Evolutionary conservation across 352 stramenopile genomes (phyloP).

Genomic region (Phytophthora pini): DNA sequence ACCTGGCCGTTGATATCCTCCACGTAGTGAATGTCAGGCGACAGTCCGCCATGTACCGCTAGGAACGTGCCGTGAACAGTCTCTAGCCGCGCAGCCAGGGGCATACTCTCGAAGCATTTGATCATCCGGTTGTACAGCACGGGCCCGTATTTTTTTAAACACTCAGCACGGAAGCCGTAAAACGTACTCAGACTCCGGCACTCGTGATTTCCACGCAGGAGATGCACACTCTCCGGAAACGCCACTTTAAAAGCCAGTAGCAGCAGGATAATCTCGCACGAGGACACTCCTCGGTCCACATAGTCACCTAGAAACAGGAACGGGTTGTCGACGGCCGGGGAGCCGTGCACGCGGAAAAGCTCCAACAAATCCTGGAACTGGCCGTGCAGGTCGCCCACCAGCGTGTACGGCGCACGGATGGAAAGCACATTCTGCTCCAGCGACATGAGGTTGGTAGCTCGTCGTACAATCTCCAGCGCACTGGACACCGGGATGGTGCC

Average conservation of each 20-base stretch:
- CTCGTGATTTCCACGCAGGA: conserved; percentile 99
- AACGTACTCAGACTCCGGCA: conserved; percentile 99
- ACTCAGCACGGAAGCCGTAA: conserved; percentile 99
- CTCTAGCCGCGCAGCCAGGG: conserved; percentile 66
- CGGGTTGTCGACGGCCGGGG: conserved; percentile 82
- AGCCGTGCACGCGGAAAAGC: conserved; percentile 66
- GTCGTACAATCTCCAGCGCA: conserved; percentile 66
- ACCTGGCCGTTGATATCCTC: conserved; percentile 81
- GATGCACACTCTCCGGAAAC: conserved; percentile 98
- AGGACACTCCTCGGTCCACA: conserved; percentile 94
- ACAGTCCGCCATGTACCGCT: conserved; percentile 78
- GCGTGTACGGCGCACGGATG: conserved; percentile 56
- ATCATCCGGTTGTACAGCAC: conserved; percentile 83
- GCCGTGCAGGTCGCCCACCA: conserved; percentile 94
- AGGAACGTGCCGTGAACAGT: conserved; percentile 71
- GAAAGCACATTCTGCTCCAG: conserved; percentile 66
- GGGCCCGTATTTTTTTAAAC: conserved; percentile 81
- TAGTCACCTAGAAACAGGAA: conserved; percentile 98
- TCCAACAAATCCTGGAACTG: conserved; percentile 99
- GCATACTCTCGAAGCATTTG: conserved; percentile 88
- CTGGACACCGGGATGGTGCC: conserved; percentile 51
- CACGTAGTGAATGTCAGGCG: conserved; percentile 68
- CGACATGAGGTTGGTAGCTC: conserved; percentile 63
- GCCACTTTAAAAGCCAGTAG: conserved; percentile 98
- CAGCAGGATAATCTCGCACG: conserved; percentile 97